Evolutionary conservation across 345 rosid species (phyloP).

Genomic region (Conringia planisiliqua): DNA sequence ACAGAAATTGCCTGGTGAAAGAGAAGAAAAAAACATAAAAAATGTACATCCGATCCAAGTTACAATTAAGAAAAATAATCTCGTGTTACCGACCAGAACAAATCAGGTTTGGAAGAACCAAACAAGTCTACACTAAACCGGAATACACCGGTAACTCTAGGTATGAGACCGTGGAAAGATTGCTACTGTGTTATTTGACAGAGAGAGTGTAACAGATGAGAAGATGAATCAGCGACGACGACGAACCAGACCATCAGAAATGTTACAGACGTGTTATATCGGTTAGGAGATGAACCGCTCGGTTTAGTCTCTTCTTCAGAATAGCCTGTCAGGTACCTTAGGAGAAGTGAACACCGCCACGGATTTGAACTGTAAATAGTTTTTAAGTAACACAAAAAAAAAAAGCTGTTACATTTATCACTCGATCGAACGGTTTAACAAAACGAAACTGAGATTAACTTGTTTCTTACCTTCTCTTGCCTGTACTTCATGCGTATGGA

Average conservation of each 20-base stretch:
- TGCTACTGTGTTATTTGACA: slow-evolving; percentile 4
- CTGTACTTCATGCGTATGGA: slow-evolving; percentile 69
- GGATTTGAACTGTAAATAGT: slow-evolving; percentile 60
- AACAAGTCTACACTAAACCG: slow-evolving; percentile 25
- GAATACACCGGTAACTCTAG: background rate
- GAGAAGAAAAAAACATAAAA: too few relatives aligned
- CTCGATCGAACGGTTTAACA: background rate
- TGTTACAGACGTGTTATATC: slow-evolving; percentile 20
- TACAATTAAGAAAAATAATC: background rate
- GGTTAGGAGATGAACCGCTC: slow-evolving; percentile 34
- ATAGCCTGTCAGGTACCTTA: slow-evolving; percentile 54
- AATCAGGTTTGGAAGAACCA: slow-evolving; percentile 28
- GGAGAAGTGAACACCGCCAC: slow-evolving; percentile 67
- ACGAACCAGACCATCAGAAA: background rate
- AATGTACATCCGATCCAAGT: slow-evolving; percentile 13
- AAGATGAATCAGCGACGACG: background rate
- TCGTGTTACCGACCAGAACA: slow-evolving; percentile 7
- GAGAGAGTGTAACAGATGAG: background rate
- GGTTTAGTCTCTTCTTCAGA: slow-evolving; percentile 24
- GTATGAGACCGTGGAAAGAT: slow-evolving; percentile 19
- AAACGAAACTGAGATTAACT: background rate
- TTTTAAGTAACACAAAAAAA: background rate
- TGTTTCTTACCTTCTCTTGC: slow-evolving; percentile 56
- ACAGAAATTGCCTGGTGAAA: background rate
- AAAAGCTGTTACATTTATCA: background rate